Evolutionary conservation across 148 eudicot genomes (phyloP), one percentile per base, ranked within the genome.

Genomic region (Dianthus caryophyllus): DNA sequence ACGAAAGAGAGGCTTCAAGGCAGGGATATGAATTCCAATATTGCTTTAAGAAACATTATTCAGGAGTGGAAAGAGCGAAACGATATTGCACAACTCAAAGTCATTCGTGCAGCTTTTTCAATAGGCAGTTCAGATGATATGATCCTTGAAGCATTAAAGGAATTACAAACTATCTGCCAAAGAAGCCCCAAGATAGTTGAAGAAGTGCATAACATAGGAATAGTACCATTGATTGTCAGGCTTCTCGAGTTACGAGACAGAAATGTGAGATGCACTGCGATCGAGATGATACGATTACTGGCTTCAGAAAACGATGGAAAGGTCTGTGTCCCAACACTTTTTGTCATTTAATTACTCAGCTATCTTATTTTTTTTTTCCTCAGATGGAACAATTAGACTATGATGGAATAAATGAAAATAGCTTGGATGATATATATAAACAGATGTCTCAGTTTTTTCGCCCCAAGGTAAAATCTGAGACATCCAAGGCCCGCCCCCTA

Each of bases 11-110:
- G 77, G 78, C 76, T 86, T 9, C 44, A 47, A 49, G 84, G 77
- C 66, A 76, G 61, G 63, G 72, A n/a, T 50, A 36, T 78, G 79
- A 91, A 75, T 56, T 69, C 84, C 5, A 91, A 86, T 61, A 76
- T 74, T 43, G 88, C 97, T 56, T 59, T 86, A 12, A 80, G 81
- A 71, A 82, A 79, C 39, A 86, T 86, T 9, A 83, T 86, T 59
- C 72, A 79, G 17, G 88, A 91, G 66, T 86, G 97, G 97, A 84
- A 76, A 73, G 91, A 88, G 65, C 80, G 91, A 76, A 83, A 91
- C 71, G 97, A 86, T 61, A 72, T 68, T 20, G 84, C 83, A 44
- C 76, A 79, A 61, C 86, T 91, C 41, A 91, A 81, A 73, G 79
- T 75, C 65, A 85, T 83, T 18, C 67, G 67, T 29, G 76, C 88